Evolutionary conservation across 768 basidiomycete genomes (phyloP).

Genomic region (Clavulina sp.): DNA sequence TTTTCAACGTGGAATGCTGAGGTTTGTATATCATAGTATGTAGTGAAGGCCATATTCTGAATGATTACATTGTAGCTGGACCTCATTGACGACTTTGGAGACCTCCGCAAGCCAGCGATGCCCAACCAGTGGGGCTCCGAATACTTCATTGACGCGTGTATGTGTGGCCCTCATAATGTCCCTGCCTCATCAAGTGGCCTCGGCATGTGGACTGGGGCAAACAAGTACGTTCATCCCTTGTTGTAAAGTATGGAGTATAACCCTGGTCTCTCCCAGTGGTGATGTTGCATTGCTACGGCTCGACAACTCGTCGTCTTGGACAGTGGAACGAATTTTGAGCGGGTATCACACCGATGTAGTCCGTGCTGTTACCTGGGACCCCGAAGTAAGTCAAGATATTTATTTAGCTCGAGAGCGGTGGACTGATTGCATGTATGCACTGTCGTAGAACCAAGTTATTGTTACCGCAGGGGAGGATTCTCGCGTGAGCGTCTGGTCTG

Average conservation of each 20-base stretch:
- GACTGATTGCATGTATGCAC: neutral
- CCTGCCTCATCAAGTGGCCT: neutral
- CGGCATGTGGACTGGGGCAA: conserved; percentile 9
- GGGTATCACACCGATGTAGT: conserved; percentile 14
- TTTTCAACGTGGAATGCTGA: conserved; percentile 70
- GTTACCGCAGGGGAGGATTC: conserved; percentile 15
- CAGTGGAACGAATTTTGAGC: conserved; percentile 7
- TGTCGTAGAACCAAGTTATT: conserved; percentile 3
- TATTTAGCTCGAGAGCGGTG: neutral
- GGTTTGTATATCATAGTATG: conserved; percentile 21
- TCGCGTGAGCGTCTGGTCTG: conserved; percentile 5
- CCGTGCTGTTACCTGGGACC: conserved; percentile 12
- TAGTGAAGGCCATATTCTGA: neutral
- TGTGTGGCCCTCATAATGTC: neutral
- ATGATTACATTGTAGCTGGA: conserved; percentile 7
- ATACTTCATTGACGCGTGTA: conserved; percentile 15
- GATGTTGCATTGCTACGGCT: conserved; percentile 10
- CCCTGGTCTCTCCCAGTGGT: conserved; percentile 4
- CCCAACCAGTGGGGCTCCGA: conserved; percentile 14
- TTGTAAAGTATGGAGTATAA: neutral
- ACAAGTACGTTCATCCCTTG: conserved; percentile 6
- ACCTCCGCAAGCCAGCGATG: conserved; percentile 9
- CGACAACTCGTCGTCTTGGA: conserved; percentile 3
- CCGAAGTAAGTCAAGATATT: conserved; percentile 5
- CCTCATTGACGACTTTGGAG: conserved; percentile 12